Base-by-base conservation (phyloP, 768 basidiomycete species). In the Pisolithus tinctorius region DNA sequence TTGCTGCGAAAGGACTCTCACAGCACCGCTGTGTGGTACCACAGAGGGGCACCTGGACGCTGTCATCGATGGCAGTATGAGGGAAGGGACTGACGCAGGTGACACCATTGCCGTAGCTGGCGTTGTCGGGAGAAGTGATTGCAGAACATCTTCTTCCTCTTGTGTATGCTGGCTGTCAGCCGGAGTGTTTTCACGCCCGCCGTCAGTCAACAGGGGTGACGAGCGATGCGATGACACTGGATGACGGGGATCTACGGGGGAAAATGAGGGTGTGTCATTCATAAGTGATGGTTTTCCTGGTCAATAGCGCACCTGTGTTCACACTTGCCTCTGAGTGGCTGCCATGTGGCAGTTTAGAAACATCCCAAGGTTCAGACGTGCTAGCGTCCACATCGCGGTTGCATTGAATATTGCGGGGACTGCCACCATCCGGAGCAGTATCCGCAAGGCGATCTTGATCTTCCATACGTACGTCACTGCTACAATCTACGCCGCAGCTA, bases 141-240 rank as follows among this genome's bases (percentile, higher is more conserved):
- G 49, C 57, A 48, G 53, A 6, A 63, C 58, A 20, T 61, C 64
- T 8, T 56, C 54, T 37, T 66, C 61, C 11, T 63, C 64, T 41
- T 48, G 54, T n/a, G 40, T 23, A 30, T n/a, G 11, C 1, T 27
- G 54, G 16, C 45, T 38, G 4, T 53, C 55, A 5, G 54, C 31
- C 4, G 62, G 56, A 4, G 64, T 58, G 7, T 25, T 4, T 23
- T 57, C 39, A 17, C 47, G 50, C 26, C 53, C 48, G 26, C 42
- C n/a, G 14, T 36, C 11, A 34, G 46, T 23, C 2, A 50, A 46
- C 13, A 37, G 14, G 3, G 20, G 29, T 4, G 48, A 49, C 6
- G 39, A 46, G 25, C 30, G 13, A 31, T 1, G 51, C 7, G 16
- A 41, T n/a, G 4, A 10, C 4, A 43, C 40, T n/a, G 52, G 49